Evolutionary conservation across 2,329 filamentous ascomycete genomes (phyloP).

Genomic region (Phialocephala subalpina): DNA sequence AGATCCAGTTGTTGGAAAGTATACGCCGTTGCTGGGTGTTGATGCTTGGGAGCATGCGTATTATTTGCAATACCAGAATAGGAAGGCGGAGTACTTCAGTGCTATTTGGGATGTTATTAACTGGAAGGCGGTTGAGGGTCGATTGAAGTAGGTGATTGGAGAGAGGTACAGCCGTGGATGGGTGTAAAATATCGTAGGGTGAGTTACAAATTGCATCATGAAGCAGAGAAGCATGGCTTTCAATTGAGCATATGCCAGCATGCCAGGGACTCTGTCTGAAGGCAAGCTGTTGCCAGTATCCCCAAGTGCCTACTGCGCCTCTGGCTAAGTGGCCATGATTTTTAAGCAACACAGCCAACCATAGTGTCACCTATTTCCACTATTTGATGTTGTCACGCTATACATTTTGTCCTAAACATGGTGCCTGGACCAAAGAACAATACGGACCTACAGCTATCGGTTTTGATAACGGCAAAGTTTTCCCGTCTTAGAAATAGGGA

Average conservation of each 20-base stretch:
- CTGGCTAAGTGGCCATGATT: background rate
- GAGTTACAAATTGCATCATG: constrained; percentile 1
- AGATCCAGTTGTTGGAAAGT: constrained; percentile 86
- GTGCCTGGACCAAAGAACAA: too few relatives aligned
- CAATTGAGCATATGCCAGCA: background rate
- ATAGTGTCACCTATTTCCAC: too few relatives aligned
- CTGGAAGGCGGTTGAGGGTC: constrained; percentile 87
- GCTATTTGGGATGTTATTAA: constrained; percentile 84
- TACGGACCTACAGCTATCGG: too few relatives aligned
- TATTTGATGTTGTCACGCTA: too few relatives aligned
- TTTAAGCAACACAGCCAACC: too few relatives aligned
- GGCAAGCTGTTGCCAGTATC: background rate
- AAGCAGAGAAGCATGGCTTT: background rate
- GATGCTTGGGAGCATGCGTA: constrained; percentile 98
- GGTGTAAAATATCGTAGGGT: background rate
- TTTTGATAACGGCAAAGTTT: too few relatives aligned
- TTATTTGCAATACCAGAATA: constrained; percentile 86
- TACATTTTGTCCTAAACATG: too few relatives aligned
- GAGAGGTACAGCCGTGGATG: too few relatives aligned
- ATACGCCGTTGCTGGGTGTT: constrained; percentile 83
- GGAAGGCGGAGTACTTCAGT: constrained; percentile 77
- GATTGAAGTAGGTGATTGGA: constrained; percentile 57
- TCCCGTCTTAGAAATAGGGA: too few relatives aligned
- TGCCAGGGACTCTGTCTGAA: background rate
- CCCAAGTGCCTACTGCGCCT: background rate